Percentiles rank a stretch among this genome's conserved stretches.
phyloP scores from a whole-genome alignment of 225 moss, liverwort and hornwort species.

The Antitrichia curtipendula region DNA sequence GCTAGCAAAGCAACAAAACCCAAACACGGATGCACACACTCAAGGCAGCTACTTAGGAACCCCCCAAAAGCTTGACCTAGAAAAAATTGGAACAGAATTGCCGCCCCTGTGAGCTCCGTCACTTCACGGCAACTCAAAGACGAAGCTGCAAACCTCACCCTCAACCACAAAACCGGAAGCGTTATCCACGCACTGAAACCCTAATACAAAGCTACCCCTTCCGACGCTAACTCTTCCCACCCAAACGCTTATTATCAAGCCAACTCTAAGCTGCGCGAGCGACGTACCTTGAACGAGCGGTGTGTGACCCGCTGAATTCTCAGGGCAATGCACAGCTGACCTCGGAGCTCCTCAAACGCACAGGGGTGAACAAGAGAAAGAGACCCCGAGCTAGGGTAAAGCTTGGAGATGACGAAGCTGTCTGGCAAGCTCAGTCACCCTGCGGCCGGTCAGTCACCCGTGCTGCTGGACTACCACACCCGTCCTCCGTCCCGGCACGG shows the following conservation, averaged over 20 bases:
- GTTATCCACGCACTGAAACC: constrained; percentile 1
- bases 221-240: not conserved
- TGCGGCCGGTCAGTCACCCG: not conserved
- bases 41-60: not conserved
- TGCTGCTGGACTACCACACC: not conserved
- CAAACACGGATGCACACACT: not conserved
- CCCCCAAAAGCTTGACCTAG: not conserved
- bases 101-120: not conserved
- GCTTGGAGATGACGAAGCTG: not conserved
- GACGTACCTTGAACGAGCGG: constrained; percentile 10
- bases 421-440: not conserved
- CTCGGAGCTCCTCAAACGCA: not conserved
- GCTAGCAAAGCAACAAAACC: not conserved
- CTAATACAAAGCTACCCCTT: not conserved
- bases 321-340: not conserved
- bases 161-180: not conserved
- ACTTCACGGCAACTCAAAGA: not conserved
- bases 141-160: not conserved
- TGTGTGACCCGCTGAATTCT: not conserved
- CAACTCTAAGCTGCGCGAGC: not conserved
- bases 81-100: not conserved
- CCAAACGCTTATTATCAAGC: not conserved
- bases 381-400: not conserved
- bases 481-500: not conserved
- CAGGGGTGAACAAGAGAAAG: not conserved